Percentiles rank a stretch among this genome's conserved stretches.
Conservation (phyloP, 2,329 filamentous ascomycete genomes). For the Aspergillus intermedius region DNA sequence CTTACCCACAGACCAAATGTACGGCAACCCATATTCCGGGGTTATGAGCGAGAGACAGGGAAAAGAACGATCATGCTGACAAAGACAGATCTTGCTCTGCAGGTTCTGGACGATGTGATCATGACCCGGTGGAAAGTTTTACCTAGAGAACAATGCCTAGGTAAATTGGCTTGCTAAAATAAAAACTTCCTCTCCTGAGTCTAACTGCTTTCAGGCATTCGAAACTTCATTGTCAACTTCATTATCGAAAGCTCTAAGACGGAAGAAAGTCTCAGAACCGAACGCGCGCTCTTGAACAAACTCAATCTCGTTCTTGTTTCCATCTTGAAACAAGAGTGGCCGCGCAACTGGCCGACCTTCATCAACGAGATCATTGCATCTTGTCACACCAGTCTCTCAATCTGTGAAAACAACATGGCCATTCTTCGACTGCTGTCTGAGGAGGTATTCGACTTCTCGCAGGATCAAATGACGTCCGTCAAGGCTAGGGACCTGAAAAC, state of each 20-base stretch:
- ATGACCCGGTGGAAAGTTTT: conserved; percentile 98
- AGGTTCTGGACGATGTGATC: conserved; percentile 97
- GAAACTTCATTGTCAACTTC: conserved; percentile 98
- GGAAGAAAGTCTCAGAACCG: conserved; percentile 75
- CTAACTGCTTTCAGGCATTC: conserved; percentile 62
- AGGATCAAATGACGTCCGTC: conserved; percentile 97
- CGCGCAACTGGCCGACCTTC: conserved; percentile 98
- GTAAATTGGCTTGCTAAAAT: conserved; percentile 40
- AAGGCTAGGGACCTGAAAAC: conserved; percentile 97
- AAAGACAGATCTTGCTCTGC: conserved; percentile 72
- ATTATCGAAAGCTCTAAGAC: conserved; percentile 90
- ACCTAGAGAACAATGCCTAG: conserved; percentile 91
- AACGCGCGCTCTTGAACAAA: conserved; percentile 93
- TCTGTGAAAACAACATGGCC: conserved; percentile 99
- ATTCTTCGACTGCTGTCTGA: conserved; percentile 92
- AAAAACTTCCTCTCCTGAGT: not conserved
- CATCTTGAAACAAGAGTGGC: conserved; percentile 98
- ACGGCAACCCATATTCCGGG: conserved; percentile 31
- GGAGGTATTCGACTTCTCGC: conserved; percentile 98
- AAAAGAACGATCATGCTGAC: conserved; percentile 25
- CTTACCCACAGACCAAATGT: conserved; percentile 96
- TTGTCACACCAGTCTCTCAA: conserved; percentile 88
- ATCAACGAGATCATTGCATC: conserved; percentile 99
- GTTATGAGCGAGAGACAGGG: not conserved
- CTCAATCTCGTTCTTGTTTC: conserved; percentile 95